phyloP scores from a whole-genome alignment of 2,329 filamentous ascomycete genomes.

The Tolypocladium endophyticum region DNA sequence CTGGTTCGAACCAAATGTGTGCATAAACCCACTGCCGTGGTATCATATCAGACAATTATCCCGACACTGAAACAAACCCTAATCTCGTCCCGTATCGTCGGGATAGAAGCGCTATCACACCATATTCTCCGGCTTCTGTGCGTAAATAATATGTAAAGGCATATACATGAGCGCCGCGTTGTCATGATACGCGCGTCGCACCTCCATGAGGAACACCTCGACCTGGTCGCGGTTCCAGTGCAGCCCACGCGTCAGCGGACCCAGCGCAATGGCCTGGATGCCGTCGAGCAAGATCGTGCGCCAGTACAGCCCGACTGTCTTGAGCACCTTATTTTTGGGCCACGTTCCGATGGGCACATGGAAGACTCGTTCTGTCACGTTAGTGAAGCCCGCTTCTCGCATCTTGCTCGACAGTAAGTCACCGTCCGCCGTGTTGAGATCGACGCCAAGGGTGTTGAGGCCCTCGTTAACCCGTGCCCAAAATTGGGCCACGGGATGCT shows the following conservation, averaged over 20 bases:
- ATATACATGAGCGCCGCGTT: constrained; percentile 38
- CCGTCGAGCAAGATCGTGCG: constrained; percentile 38
- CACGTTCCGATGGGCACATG: constrained; percentile 44
- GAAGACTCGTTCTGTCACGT: constrained; percentile 37
- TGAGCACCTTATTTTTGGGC: constrained; percentile 39
- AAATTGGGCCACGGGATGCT: constrained; percentile 33
- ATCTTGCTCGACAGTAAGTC: constrained; percentile 32
- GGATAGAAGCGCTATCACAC: not conserved
- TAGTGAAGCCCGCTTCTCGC: constrained; percentile 39
- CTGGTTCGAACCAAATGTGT: not conserved
- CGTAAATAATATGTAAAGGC: constrained; percentile 44
- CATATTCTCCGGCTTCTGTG: constrained; percentile 32
- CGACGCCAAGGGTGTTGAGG: constrained; percentile 31
- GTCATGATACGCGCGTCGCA: constrained; percentile 37
- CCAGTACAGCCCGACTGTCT: constrained; percentile 42
- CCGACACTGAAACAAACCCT: not conserved
- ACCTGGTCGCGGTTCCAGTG: constrained; percentile 37
- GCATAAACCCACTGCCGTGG: not conserved
- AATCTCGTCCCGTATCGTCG: not conserved
- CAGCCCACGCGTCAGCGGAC: constrained; percentile 38
- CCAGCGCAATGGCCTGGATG: constrained; percentile 39
- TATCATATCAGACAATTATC: not conserved
- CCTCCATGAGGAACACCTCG: constrained; percentile 35
- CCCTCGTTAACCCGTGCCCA: constrained; percentile 35
- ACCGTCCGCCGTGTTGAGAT: constrained; percentile 32